These are phyloP conservation scores for Hypomyces perniciosus DNA, from an alignment of 2,329 filamentous ascomycete genomes.

Conservation along the genomic window DNA sequence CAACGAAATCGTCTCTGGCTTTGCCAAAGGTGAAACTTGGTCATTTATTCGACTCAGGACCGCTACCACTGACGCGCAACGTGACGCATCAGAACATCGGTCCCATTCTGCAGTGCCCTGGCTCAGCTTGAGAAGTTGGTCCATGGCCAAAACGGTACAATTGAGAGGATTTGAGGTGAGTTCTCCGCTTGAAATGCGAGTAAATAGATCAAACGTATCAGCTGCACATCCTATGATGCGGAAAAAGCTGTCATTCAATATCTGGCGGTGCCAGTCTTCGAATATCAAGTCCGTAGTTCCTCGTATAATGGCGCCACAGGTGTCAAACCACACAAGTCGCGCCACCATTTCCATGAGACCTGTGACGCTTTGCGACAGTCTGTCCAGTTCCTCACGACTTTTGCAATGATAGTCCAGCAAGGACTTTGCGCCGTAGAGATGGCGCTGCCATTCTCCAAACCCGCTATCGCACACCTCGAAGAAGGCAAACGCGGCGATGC, in stretches of 20 bases:
- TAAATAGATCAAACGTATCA: slow-evolving; percentile 32
- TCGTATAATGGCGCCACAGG: slow-evolving; percentile 24
- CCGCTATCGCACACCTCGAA: slow-evolving; percentile 37
- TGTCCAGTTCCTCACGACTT: slow-evolving; percentile 27
- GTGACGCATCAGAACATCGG: slow-evolving; percentile 25
- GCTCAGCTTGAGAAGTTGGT: slow-evolving; percentile 19
- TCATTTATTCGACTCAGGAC: slow-evolving; percentile 15
- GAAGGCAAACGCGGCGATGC: slow-evolving; percentile 38
- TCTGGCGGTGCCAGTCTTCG: slow-evolving; percentile 35
- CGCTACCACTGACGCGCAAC: slow-evolving; percentile 31
- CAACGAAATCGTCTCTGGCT: slow-evolving; percentile 19
- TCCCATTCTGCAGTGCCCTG: slow-evolving; percentile 17
- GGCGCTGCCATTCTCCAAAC: slow-evolving; percentile 34
- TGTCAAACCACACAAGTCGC: slow-evolving; percentile 37
- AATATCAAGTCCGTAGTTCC: slow-evolving; percentile 27
- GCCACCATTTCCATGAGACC: slow-evolving; percentile 33
- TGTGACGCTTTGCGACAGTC: slow-evolving; percentile 26
- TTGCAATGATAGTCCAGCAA: slow-evolving; percentile 35
- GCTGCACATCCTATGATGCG: slow-evolving; percentile 31
- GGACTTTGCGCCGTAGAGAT: slow-evolving; percentile 34
- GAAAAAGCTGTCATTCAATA: slow-evolving; percentile 29
- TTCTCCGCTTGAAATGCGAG: slow-evolving; percentile 24
- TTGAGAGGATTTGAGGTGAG: slow-evolving; percentile 10
- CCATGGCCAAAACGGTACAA: slow-evolving; percentile 21
- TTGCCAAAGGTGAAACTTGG: neutral